phyloP scores from a whole-genome alignment of 192 early-diverging fungal genomes.

The Ambispora gerdemannii region DNA sequence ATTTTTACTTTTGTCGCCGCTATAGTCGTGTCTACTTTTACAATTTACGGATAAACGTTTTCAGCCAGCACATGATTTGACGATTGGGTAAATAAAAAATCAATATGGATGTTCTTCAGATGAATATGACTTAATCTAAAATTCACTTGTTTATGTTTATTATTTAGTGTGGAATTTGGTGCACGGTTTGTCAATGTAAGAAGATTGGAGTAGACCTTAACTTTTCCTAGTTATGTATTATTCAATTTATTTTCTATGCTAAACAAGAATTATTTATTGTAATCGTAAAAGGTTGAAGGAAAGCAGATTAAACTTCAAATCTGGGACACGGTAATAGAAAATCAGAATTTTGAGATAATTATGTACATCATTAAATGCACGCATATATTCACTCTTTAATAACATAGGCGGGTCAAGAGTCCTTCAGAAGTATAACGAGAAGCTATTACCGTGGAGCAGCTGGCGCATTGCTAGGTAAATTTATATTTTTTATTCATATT shows the following conservation, averaged over 20 bases:
- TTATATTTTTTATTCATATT: background rate
- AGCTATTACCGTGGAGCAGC: slow-evolving; percentile 83
- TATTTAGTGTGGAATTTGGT: slow-evolving; percentile 71
- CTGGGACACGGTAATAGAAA: slow-evolving; percentile 81
- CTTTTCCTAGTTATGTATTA: too few species aligned
- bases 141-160: background rate
- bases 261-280: background rate
- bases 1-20: background rate
- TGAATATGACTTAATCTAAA: background rate
- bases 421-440: slow-evolving; percentile 80
- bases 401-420: slow-evolving; percentile 72
- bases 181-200: slow-evolving; percentile 68
- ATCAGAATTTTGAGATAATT: background rate
- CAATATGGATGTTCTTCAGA: background rate
- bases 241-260: too few species aligned
- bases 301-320: slow-evolving; percentile 90
- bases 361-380: background rate
- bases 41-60: slow-evolving; percentile 84
- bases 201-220: slow-evolving; percentile 16
- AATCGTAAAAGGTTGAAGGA: slow-evolving; percentile 52
- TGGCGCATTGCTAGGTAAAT: slow-evolving; percentile 65
- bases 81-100: slow-evolving; percentile 60
- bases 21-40: slow-evolving; percentile 69
- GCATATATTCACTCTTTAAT: background rate
- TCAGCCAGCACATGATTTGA: slow-evolving; percentile 75